Evolutionary conservation across 2,329 filamentous ascomycete genomes (phyloP).

Genomic region (Alternaria sp.): DNA sequence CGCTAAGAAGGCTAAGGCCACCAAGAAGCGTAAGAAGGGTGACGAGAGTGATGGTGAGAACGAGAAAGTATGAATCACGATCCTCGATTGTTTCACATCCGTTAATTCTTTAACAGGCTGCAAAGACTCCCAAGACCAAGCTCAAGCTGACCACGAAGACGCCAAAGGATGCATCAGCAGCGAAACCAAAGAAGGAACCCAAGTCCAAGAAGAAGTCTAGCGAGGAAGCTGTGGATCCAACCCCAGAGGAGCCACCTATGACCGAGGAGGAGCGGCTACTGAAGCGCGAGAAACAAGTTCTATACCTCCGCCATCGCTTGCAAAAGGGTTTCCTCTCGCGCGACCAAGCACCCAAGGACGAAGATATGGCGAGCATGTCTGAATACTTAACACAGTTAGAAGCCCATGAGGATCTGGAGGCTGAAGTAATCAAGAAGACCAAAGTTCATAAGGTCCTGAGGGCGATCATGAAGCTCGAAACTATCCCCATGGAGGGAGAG

Average conservation of each 20-base stretch:
- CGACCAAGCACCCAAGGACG: slow-evolving; percentile 84
- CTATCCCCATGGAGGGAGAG: slow-evolving; percentile 82
- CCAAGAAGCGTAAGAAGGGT: slow-evolving; percentile 80
- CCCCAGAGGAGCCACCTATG: slow-evolving; percentile 62
- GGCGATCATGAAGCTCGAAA: slow-evolving; percentile 86
- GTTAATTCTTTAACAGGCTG: slow-evolving; percentile 52
- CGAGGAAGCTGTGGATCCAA: slow-evolving; percentile 66
- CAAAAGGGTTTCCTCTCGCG: slow-evolving; percentile 92
- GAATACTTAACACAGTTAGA: slow-evolving; percentile 85
- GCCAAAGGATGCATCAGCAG: slow-evolving; percentile 48
- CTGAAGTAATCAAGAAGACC: slow-evolving; percentile 84
- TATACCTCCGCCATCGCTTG: slow-evolving; percentile 92
- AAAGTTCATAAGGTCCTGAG: slow-evolving; percentile 99
- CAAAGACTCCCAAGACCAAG: slow-evolving; percentile 62
- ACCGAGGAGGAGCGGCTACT: slow-evolving; percentile 64
- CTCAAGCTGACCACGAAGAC: slow-evolving; percentile 57
- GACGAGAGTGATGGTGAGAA: slow-evolving; percentile 73
- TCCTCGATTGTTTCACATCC: background rate
- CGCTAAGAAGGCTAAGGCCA: slow-evolving; percentile 47
- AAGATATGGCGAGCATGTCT: slow-evolving; percentile 82
- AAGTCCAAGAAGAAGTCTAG: slow-evolving; percentile 62
- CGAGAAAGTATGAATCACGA: slow-evolving; percentile 59
- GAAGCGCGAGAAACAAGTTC: slow-evolving; percentile 73
- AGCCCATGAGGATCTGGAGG: slow-evolving; percentile 80
- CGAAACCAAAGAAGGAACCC: slow-evolving; percentile 69